Conservation (phyloP, 192 early-diverging fungal genomes). For the Umbelopsis vinacea region DNA sequence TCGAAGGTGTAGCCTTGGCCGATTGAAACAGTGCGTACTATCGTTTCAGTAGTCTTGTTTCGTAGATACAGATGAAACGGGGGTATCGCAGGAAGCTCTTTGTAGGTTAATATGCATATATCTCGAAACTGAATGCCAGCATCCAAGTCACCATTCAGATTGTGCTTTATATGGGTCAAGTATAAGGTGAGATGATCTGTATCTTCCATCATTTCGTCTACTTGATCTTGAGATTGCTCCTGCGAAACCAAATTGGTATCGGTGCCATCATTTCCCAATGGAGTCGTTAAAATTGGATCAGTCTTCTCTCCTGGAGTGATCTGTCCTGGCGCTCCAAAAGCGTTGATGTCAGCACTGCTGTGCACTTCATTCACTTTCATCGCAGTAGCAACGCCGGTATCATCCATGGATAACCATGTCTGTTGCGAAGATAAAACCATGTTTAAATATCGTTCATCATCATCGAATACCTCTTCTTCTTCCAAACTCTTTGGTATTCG, state of each 20-base stretch:
- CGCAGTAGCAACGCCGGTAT: not conserved
- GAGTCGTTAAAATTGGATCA: no score
- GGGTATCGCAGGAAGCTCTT: conserved; percentile 41
- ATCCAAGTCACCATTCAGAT: conserved; percentile 23
- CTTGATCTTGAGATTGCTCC: no score
- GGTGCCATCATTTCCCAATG: no score
- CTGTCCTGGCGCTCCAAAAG: no score
- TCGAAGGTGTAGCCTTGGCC: not conserved
- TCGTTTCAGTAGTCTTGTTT: conserved; percentile 11
- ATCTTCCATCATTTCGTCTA: no score
- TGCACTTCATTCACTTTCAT: not conserved
- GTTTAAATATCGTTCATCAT: not conserved
- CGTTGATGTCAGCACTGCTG: not conserved
- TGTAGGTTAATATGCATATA: conserved; percentile 50
- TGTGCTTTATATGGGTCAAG: conserved; percentile 39
- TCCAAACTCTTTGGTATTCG: not conserved
- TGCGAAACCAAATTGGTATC: no score
- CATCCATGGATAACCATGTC: not conserved
- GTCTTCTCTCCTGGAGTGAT: no score
- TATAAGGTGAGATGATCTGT: conserved; percentile 10
- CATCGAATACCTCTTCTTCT: conserved; percentile 18
- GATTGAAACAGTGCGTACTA: conserved; percentile 26
- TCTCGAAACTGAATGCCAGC: conserved; percentile 43
- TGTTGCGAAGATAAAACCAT: not conserved
- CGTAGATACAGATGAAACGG: conserved; percentile 43